Base-by-base conservation (phyloP, 176 grass and related monocot genomes). In the Melocanna baccifera region DNA sequence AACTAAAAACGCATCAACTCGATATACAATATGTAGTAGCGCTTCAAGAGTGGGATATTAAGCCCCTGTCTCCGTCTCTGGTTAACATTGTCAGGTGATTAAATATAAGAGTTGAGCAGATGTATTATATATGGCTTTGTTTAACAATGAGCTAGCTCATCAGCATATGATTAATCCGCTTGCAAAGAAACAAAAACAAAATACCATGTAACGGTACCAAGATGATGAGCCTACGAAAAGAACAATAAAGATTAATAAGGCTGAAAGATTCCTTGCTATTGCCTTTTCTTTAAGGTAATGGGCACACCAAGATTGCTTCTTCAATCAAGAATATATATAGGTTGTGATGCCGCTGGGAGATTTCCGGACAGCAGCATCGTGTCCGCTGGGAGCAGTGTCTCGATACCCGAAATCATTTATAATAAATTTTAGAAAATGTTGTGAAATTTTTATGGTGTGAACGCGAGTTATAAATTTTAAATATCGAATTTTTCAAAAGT, bases 271-370 rank as follows among this genome's bases (percentile, higher is more conserved):
- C 73, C 42, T 83, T 62, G 14, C 12, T 28, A 9, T 28, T 45
- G 63, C 86, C 71, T 41, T 56, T 57, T 29, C 51, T 75, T 81
- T 56, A 79, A 39, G 43, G 16, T n/a, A 71, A 65, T 37, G 56
- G 34, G 51, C 69, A 80, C 70, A 51, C 47, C 67, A 78, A 79
- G 88, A 82, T 83, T 75, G 69, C 71, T 26, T 81, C 51, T 69
- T 71, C 34, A 53, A 81, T 64, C 78, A 86, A 89, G 61, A 81
- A 75, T 28, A 71, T 19, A 48, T 67, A 39, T 68, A n/a, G 43
- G 25, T 30, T 30, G 29, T 30, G 29, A 1, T 30, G 29, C 2
- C 29, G 29, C 2, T 30, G 29, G 29, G 29, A 30, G 29, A 30
- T 30, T 30, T 30, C 2, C 29, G 29, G 29, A 30, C 29, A 30